Evolutionary conservation across 1,139 yeast species (phyloP), one percentile per base, ranked within the genome.

Genomic region (Geotrichum klebahnii): DNA sequence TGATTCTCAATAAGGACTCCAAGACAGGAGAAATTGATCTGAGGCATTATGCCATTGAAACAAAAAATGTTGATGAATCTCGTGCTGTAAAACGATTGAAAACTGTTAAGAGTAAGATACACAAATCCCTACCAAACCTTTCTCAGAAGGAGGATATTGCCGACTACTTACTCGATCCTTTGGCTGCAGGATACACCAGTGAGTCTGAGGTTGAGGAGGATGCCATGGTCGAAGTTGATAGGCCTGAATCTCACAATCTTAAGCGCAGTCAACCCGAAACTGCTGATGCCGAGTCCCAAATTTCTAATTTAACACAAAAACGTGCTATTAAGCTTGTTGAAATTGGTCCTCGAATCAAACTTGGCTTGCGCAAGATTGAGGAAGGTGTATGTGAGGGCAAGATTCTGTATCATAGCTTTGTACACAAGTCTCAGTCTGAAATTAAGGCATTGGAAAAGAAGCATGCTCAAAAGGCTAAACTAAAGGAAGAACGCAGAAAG

Each of bases 241-340:
- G 46, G 64, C 66, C 53, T 55, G 59, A 45, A 57, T 61, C 49
- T 59, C 59, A 43, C 53, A 57, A 49, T 16, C 49, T 40, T 19
- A 55, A 53, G 5, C 29, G 34, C 20, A 20, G 19, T 16, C 26
- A 10, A 4, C n/a, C 53, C 9, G 48, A 32, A 12, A 23, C 53
- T 14, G 40, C 49, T 12, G 47, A 50, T 64, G 47, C 57, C 59
- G 44, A 36, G 16, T 16, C 23, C 24, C 28, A 14, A 2, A 10
- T 26, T 9, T 9, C 28, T 5, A 28, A 42, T 17, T 54, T 73
- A 52, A 67, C 76, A 31, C 80, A 82, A 57, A 89, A 89, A 71
- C 80, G 87, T 61, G 98, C 98, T 1, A 87, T 94, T 59, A 89
- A 89, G 65, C 75, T 94, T 53, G 86, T 92, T 0, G 99, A 94